Base-by-base conservation (phyloP, 164 flowering plant species). In the Nymphaea thermarum region DNA sequence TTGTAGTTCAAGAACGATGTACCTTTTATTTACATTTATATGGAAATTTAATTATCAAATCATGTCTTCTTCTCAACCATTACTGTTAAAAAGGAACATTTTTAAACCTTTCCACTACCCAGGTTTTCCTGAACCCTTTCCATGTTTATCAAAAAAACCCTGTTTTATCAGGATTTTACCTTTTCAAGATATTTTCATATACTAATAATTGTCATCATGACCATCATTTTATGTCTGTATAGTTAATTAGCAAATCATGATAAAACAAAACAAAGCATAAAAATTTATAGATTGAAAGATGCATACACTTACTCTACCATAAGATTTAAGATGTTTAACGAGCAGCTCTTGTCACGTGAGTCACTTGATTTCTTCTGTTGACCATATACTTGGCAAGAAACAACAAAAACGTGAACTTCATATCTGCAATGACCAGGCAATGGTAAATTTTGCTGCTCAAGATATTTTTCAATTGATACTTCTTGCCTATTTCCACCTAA, bases 341-440 rank as follows among this genome's bases (percentile, higher is more conserved):
- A 90, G 78, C 85, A 84, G 77, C 85, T 86, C 44, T 82, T 71
- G 43, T 90, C 97, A 62, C 81, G 72, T 36, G 72, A 3, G 62
- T 89, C 91, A 69, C 74, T 75, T 12, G 98, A 90, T 70, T 82
- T 87, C 65, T 90, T 95, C 78, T 85, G 93, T 73, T 79, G 76
- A 63, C 99, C 99, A 79, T 90, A 95, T 36, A 90, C 68, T 76
- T 95, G 99, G 77, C 99, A 95, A 62, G 99, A 95, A 71, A 95
- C 99, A 75, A 95, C 98, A 77, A 92, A n/a, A n/a, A 95, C 36
- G 97, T 95, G 80, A 95, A 95, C 80, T 95, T 95, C 81, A 92
- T 72, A 82, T 92, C 96, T 8, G 94, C 91, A 17, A 92, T 73
- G 63, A 98, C n/a, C 99, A 71, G 77, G 83, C 45, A 87, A 81